phyloP scores from a whole-genome alignment of 345 rosid genomes.

The Brassica rapa region DNA sequence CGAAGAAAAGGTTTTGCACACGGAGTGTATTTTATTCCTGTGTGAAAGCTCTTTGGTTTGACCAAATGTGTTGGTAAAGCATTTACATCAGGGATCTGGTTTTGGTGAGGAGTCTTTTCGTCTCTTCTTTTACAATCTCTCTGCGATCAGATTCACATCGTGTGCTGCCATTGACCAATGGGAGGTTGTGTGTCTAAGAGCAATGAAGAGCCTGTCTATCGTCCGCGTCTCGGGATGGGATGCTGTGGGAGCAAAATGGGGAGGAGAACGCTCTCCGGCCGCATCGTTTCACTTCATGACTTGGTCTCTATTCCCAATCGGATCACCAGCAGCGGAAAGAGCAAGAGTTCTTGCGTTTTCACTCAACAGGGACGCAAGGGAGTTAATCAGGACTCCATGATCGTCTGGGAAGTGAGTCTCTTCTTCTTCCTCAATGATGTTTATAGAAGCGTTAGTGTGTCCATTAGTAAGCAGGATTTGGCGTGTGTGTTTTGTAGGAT shows the following conservation, averaged over 20 bases:
- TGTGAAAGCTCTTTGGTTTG: slow-evolving; percentile 42
- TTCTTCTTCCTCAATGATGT: slow-evolving; percentile 1
- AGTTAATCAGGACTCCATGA: slow-evolving; percentile 95
- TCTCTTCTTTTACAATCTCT: slow-evolving; percentile 13
- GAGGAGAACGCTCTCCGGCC: slow-evolving; percentile 72
- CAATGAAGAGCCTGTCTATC: slow-evolving; percentile 63
- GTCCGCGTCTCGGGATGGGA: slow-evolving; percentile 59
- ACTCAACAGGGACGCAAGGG: slow-evolving; percentile 99
- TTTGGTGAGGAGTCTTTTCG: slow-evolving; percentile 22
- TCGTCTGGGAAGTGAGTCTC: slow-evolving; percentile 96
- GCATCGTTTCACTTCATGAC: slow-evolving; percentile 56
- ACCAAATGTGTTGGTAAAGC: slow-evolving; percentile 48
- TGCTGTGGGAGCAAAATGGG: slow-evolving; percentile 71
- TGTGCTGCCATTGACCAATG: slow-evolving; percentile 52
- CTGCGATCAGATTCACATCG: slow-evolving; percentile 41
- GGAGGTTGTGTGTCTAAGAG: slow-evolving; percentile 87
- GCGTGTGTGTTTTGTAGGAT: slow-evolving; percentile 58
- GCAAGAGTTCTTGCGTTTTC: slow-evolving; percentile 79
- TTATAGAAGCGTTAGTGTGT: too few species aligned
- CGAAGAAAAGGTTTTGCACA: slow-evolving; percentile 41
- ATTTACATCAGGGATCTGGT: slow-evolving; percentile 41
- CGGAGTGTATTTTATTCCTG: slow-evolving; percentile 26
- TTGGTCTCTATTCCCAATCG: slow-evolving; percentile 75
- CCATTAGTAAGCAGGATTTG: neutral
- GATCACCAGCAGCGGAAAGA: slow-evolving; percentile 77